Evolutionary conservation across 306 rosid genomes (phyloP).

Genomic region (Senna tora): DNA sequence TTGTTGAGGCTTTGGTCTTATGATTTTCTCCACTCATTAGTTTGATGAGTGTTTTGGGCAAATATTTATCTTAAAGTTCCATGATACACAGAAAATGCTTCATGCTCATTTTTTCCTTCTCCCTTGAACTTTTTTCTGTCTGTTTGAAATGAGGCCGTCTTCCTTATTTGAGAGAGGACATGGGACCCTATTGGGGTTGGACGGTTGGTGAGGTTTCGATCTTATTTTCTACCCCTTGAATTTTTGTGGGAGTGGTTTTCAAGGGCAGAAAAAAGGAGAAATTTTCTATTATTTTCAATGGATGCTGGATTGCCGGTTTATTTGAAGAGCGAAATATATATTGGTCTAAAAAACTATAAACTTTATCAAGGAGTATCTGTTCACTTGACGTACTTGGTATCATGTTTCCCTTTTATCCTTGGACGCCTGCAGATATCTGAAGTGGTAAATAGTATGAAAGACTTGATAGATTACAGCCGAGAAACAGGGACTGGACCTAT

Average conservation of each 20-base stretch:
- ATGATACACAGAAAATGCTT: no score
- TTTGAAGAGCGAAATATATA: background rate
- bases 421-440: conserved; percentile 81
- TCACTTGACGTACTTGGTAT: conserved; percentile 6
- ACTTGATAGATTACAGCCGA: conserved; percentile 96
- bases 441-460: conserved; percentile 99
- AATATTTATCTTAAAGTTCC: no score
- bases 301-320: conserved; percentile 13
- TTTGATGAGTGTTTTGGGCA: no score
- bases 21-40: no score
- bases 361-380: background rate
- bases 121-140: background rate
- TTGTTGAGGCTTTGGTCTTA: no score
- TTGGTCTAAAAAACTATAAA: background rate
- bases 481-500: conserved; percentile 88
- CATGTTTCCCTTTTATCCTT: conserved; percentile 20
- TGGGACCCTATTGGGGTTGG: background rate
- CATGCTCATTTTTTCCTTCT: no score
- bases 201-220: conserved; percentile 5
- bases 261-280: background rate
- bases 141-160: conserved; percentile 15
- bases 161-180: conserved; percentile 9
- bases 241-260: no score
- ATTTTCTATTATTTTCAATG: background rate
- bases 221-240: no score